These are phyloP conservation scores for Parathielavia appendiculata DNA, from an alignment of 495 filamentous ascomycete species.

Conservation along the genomic window DNA sequence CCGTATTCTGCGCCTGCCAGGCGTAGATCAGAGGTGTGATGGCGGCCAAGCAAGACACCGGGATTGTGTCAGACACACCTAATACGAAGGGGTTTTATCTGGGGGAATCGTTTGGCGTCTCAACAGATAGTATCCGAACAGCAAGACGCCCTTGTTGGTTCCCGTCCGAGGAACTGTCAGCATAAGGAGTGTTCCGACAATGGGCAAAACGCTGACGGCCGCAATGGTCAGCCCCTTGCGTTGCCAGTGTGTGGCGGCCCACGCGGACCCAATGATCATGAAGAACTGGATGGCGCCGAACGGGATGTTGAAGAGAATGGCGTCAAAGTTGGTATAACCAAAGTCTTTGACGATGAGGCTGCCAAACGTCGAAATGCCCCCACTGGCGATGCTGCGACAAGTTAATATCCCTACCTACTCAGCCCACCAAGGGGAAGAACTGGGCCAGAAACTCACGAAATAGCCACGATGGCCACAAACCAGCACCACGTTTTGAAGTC, in stretches of 20 bases:
- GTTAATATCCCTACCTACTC: too few species aligned
- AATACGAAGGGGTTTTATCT: neutral
- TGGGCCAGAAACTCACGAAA: constrained; percentile 29
- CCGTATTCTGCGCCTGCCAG: constrained; percentile 63
- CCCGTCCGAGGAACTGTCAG: constrained; percentile 46
- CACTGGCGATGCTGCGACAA: constrained; percentile 30
- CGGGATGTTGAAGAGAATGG: constrained; percentile 62
- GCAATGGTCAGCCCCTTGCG: constrained; percentile 55
- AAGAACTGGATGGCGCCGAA: constrained; percentile 51
- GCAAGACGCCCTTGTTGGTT: constrained; percentile 36
- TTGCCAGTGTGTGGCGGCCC: constrained; percentile 43
- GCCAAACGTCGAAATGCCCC: constrained; percentile 59
- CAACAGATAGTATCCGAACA: constrained; percentile 40
- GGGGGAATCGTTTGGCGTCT: too few species aligned
- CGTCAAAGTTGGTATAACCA: constrained; percentile 54
- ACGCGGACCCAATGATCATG: constrained; percentile 41
- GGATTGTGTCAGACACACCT: neutral
- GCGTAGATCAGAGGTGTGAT: constrained; percentile 59
- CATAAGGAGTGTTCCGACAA: constrained; percentile 49
- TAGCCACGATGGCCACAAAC: constrained; percentile 54
- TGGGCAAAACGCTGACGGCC: constrained; percentile 51
- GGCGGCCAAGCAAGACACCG: constrained; percentile 34
- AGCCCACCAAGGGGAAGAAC: neutral
- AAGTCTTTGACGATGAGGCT: constrained; percentile 60
- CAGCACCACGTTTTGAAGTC: constrained; percentile 62